These are phyloP conservation scores for Trichoderma parareesei DNA, from an alignment of 495 filamentous ascomycete species.

Conservation along the genomic window DNA sequence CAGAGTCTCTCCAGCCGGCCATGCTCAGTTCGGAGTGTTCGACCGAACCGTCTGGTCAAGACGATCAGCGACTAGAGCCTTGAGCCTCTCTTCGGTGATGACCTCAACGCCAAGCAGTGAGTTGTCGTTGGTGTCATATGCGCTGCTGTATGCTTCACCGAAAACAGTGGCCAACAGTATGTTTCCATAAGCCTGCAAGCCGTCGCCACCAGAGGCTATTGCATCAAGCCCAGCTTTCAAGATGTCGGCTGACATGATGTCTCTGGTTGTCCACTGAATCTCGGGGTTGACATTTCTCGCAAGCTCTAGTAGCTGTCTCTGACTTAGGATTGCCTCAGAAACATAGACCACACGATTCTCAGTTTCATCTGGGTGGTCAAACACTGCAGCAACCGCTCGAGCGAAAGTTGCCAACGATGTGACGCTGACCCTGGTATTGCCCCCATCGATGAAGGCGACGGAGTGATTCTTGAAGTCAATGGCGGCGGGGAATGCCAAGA, in stretches of 20 bases:
- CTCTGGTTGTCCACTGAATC: conserved; percentile 7
- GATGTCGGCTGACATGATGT: conserved; percentile 7
- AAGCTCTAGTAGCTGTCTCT: conserved; percentile 24
- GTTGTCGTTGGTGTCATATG: conserved; percentile 17
- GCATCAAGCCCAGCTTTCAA: conserved; percentile 1
- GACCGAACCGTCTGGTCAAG: too few relatives aligned
- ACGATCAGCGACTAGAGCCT: too few relatives aligned
- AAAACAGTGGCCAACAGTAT: conserved; percentile 25
- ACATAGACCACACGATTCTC: conserved; percentile 25
- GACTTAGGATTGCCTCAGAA: conserved; percentile 17
- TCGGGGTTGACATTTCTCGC: conserved; percentile 11
- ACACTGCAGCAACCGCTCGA: conserved; percentile 23
- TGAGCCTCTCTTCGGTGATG: conserved; percentile 12
- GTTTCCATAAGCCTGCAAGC: conserved; percentile 14
- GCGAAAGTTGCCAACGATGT: conserved; percentile 23
- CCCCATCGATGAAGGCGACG: conserved; percentile 20
- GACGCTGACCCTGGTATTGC: conserved; percentile 19
- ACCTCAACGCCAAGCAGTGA: conserved; percentile 16
- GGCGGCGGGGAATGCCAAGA: conserved; percentile 6
- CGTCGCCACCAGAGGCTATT: conserved; percentile 19
- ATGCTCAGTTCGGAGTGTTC: too few relatives aligned
- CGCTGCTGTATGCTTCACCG: conserved; percentile 26
- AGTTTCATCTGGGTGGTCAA: conserved; percentile 23
- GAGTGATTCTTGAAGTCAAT: background rate
- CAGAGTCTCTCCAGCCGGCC: too few relatives aligned